Evolutionary conservation across 257 asterid genomes (phyloP), one percentile per base, ranked within the genome.

Genomic region (Penstemon barbatus): DNA sequence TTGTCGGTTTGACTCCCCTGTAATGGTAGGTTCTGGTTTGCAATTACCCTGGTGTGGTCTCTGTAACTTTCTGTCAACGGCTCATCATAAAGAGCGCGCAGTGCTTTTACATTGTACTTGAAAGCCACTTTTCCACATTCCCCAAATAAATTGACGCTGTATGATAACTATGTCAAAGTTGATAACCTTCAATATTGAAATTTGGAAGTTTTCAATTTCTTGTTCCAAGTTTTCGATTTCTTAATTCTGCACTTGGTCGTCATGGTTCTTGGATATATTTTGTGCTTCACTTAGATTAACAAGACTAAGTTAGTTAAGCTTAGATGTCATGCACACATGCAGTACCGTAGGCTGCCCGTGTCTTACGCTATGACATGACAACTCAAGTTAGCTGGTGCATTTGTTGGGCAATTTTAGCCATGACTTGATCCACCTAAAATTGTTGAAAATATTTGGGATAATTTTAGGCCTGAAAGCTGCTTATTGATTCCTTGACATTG

Each of bases 1-100:
- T 91, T 33, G 89, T 91, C 74, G 97, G 97, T 50, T 77, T 91
- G 84, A 91, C 97, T 69, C 96, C 96, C 40, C 65, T 75, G 76
- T 89, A 77, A 85, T 37, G 39, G 25, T 15, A 37, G 63, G 72
- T 40, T 53, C 76, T 73, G 25, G 43, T 40, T 42, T n/a, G 9
- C 52, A 46, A 56, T 1, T 37, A 46, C 40, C 66, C 66, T 9
- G 70, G 63, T 43, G 42, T 61, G 50, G 67, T 71, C 67, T 43
- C 51, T 59, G 62, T 19, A 42, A 54, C 72, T 57, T 65, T 63
- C 8, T 33, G 49, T 61, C 36, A 15, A 11, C 8, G 79, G 65
- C 65, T 76, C 70, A 33, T 69, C 15, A 74, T 74, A 75, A 81
- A 82, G 81, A 79, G 65, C 18, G 18, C 18, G 18, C 76, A 3